These are phyloP conservation scores for Aspergillus sp. DNA, from an alignment of 2,329 filamentous ascomycete genomes.

Conservation along the genomic window DNA sequence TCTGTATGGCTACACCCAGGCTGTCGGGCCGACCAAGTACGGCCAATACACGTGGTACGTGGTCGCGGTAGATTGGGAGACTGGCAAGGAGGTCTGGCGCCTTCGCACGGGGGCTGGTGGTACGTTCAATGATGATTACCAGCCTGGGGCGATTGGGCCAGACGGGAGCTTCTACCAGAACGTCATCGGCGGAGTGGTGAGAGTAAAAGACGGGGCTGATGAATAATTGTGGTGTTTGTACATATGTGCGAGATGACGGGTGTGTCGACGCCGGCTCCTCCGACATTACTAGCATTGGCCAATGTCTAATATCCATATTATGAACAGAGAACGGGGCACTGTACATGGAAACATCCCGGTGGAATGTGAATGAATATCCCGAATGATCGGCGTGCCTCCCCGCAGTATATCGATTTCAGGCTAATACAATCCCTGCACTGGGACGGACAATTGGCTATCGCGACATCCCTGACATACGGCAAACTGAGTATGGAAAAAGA, in stretches of 20 bases:
- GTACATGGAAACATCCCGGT: no score
- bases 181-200: not conserved
- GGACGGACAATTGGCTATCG: not conserved
- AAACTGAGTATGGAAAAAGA: no score
- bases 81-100: constrained; percentile 2
- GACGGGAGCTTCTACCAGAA: constrained; percentile 1
- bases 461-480: no score
- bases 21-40: not conserved
- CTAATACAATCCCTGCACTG: not conserved
- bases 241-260: not conserved
- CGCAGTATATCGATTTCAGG: not conserved
- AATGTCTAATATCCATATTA: no score
- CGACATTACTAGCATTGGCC: not conserved
- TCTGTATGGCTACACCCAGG: constrained; percentile 1
- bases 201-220: not conserved
- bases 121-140: constrained; percentile 4
- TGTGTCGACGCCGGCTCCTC: no score
- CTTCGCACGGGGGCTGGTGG: constrained; percentile 1
- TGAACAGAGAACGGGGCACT: no score
- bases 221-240: not conserved
- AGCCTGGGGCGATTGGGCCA: not conserved
- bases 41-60: not conserved
- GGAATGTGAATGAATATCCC: not conserved
- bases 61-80: constrained; percentile 1
- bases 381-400: not conserved